Evolutionary conservation across 73 alveolate species (phyloP).

Genomic region (Diophrys sp.): DNA sequence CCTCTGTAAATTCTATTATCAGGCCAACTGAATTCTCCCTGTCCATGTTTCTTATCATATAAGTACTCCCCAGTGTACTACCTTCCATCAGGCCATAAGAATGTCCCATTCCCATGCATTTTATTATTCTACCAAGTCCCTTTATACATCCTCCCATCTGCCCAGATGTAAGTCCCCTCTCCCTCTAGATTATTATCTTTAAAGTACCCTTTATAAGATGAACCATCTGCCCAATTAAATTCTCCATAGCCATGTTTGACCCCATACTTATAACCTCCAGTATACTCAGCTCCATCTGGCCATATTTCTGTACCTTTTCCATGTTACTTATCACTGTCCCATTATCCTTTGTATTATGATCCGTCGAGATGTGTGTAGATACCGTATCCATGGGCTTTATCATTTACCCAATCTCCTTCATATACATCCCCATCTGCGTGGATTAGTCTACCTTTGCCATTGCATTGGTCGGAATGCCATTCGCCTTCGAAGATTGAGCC

Average conservation of each 20-base stretch:
- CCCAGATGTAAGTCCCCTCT: slow-evolving; percentile 80
- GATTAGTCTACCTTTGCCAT: slow-evolving; percentile 60
- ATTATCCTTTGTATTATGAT: slow-evolving; percentile 71
- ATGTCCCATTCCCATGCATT: no score
- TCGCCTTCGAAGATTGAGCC: slow-evolving; percentile 65
- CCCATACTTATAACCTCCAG: slow-evolving; percentile 49
- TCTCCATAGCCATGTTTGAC: slow-evolving; percentile 64
- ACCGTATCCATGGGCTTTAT: slow-evolving; percentile 16
- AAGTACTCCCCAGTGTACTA: slow-evolving; percentile 59
- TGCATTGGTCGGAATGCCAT: slow-evolving; percentile 44
- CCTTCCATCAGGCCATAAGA: slow-evolving; percentile 56
- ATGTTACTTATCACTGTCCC: slow-evolving; percentile 57
- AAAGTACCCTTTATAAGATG: slow-evolving; percentile 75
- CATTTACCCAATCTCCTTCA: slow-evolving; percentile 9
- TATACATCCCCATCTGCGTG: no score
- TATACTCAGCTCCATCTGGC: slow-evolving; percentile 80
- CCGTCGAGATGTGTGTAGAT: slow-evolving; percentile 51
- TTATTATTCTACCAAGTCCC: slow-evolving; percentile 84
- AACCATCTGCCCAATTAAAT: slow-evolving; percentile 74
- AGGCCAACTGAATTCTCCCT: slow-evolving; percentile 65
- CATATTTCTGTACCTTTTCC: slow-evolving; percentile 63
- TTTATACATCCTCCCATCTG: slow-evolving; percentile 79
- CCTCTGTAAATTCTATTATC: slow-evolving; percentile 65
- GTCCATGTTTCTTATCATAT: slow-evolving; percentile 59
- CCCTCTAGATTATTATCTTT: slow-evolving; percentile 83